Conservation (phyloP, 148 eudicot genomes). For the Cornus florida region DNA sequence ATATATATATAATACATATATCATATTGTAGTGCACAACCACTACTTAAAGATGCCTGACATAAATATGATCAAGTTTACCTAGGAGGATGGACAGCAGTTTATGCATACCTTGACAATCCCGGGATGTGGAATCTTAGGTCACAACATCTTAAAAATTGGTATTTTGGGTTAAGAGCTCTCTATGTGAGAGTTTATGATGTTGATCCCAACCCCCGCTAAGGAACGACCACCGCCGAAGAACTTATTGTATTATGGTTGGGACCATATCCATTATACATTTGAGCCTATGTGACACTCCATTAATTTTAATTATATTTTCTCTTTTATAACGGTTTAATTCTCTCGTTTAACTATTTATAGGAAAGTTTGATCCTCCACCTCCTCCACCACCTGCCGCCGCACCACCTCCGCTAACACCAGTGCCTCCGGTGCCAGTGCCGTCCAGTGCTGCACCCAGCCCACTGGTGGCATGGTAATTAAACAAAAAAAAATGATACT, state of each 20-base stretch:
- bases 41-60: no score
- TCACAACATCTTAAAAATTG: conserved; percentile 35
- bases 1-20: no score
- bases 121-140: conserved; percentile 49
- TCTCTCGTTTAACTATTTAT: no score
- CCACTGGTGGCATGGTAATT: neutral
- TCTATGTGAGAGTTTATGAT: conserved; percentile 34
- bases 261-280: neutral
- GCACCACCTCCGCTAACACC: neutral
- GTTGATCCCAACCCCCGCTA: conserved; percentile 35
- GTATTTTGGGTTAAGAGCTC: conserved; percentile 36
- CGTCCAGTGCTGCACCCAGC: neutral
- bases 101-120: conserved; percentile 37
- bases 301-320: neutral
- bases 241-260: conserved; percentile 35
- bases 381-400: conserved; percentile 1
- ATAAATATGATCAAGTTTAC: conserved; percentile 22
- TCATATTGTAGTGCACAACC: neutral
- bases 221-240: conserved; percentile 30
- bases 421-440: neutral
- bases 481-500: no score
- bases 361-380: conserved; percentile 11
- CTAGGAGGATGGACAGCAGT: conserved; percentile 34
- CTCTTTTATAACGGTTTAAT: neutral
- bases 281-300: neutral